Evolutionary conservation across 768 basidiomycete species (phyloP).

Genomic region (Rhodotorula toruloides): DNA sequence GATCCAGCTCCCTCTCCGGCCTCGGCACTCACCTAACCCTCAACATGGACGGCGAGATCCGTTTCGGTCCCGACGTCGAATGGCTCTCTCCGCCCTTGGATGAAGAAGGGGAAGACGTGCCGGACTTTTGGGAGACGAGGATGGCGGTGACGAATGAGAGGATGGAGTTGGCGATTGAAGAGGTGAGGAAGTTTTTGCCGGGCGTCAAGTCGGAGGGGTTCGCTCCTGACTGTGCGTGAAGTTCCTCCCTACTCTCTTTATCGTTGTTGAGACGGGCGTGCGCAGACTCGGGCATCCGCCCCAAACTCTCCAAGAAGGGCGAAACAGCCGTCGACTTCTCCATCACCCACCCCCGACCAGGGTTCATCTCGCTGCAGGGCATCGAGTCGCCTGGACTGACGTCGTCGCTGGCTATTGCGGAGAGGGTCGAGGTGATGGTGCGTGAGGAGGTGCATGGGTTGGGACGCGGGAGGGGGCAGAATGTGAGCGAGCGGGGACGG

Average conservation of each 20-base stretch:
- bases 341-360: conserved; percentile 40
- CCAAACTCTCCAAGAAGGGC: conserved; percentile 71
- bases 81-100: conserved; percentile 59
- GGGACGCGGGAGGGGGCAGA: conserved; percentile 8
- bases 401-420: conserved; percentile 71
- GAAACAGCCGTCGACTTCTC: conserved; percentile 66
- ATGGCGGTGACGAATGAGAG: conserved; percentile 60
- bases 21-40: conserved; percentile 81
- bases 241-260: neutral
- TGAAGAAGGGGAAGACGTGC: conserved; percentile 49
- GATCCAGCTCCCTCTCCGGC: conserved; percentile 58
- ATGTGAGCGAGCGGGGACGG: conserved; percentile 11
- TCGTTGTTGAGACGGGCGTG: neutral
- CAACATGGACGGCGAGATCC: conserved; percentile 73
- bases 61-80: conserved; percentile 89
- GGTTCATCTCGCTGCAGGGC: conserved; percentile 74
- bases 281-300: conserved; percentile 53
- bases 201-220: conserved; percentile 59
- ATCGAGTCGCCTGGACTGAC: conserved; percentile 93
- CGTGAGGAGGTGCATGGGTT: conserved; percentile 31
- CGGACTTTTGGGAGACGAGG: conserved; percentile 70
- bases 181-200: conserved; percentile 71
- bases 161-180: conserved; percentile 61
- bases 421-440: conserved; percentile 55
- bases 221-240: conserved; percentile 68